phyloP scores from a whole-genome alignment of 2,329 filamentous ascomycete genomes.

The Ustulina deusta region DNA sequence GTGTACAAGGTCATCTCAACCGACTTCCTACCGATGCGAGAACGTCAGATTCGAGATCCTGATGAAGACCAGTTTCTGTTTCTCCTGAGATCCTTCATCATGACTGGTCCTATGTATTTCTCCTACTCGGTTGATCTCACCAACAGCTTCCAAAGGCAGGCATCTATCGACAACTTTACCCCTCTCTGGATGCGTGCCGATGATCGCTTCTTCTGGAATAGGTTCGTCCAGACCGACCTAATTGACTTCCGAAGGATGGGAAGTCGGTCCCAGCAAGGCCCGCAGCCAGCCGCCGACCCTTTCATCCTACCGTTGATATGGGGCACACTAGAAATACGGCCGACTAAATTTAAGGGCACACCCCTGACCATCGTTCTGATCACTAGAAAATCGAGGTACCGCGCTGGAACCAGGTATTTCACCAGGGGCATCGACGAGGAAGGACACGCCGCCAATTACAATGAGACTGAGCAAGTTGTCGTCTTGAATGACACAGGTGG shows the following conservation, averaged over 20 bases:
- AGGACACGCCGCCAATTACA: slow-evolving; percentile 98
- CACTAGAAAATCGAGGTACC: slow-evolving; percentile 86
- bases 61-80: slow-evolving; percentile 93
- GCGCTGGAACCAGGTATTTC: slow-evolving; percentile 93
- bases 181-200: slow-evolving; percentile 94
- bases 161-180: slow-evolving; percentile 75
- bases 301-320: slow-evolving; percentile 97
- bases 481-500: slow-evolving; percentile 85
- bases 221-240: slow-evolving; percentile 88
- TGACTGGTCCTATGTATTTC: slow-evolving; percentile 93
- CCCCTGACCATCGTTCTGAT: slow-evolving; percentile 88
- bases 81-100: slow-evolving; percentile 84
- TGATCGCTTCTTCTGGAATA: slow-evolving; percentile 99
- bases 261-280: slow-evolving; percentile 71
- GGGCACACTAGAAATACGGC: slow-evolving; percentile 92
- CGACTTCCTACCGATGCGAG: slow-evolving; percentile 93
- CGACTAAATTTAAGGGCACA: slow-evolving; percentile 86
- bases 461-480: slow-evolving; percentile 95
- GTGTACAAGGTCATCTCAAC: slow-evolving; percentile 92
- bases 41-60: slow-evolving; percentile 88
- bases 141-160: slow-evolving; percentile 95
- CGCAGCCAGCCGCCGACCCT: slow-evolving; percentile 83
- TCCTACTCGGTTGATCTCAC: slow-evolving; percentile 98
- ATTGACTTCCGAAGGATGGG: slow-evolving; percentile 84
- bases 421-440: slow-evolving; percentile 93